These are phyloP conservation scores for Purshia tridentata DNA, from an alignment of 306 rosid species.

Conservation along the genomic window DNA sequence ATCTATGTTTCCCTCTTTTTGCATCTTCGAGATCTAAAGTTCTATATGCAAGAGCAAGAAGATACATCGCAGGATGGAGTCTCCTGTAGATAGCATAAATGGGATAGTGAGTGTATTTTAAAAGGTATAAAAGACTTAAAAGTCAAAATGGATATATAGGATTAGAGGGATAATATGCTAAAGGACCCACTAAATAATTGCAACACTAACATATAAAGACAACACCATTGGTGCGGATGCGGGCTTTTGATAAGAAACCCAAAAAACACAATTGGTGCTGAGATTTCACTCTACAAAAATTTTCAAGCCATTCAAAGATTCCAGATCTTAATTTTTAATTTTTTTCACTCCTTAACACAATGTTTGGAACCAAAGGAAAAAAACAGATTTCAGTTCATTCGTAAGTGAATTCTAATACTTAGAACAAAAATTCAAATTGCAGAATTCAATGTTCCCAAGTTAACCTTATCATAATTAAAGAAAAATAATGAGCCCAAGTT, in stretches of 20 bases:
- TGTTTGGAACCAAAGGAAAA: background rate
- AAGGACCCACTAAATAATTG: background rate
- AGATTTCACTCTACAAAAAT: background rate
- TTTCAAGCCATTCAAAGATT: background rate
- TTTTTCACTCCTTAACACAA: background rate
- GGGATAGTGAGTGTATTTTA: constrained; percentile 28
- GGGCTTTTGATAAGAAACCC: background rate
- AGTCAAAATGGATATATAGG: background rate
- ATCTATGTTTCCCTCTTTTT: constrained; percentile 53
- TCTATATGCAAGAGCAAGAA: constrained; percentile 87
- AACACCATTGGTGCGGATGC: background rate
- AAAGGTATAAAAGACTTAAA: background rate
- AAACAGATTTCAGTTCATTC: background rate
- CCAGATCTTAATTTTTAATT: background rate
- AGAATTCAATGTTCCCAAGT: too few species aligned
- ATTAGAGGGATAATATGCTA: background rate
- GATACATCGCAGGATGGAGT: constrained; percentile 93
- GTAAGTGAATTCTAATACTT: background rate
- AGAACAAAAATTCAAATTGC: background rate
- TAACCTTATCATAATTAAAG: too few species aligned
- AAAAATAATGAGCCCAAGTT: too few species aligned
- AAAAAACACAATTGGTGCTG: background rate
- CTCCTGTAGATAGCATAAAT: constrained; percentile 59
- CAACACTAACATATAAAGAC: background rate
- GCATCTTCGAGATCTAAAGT: constrained; percentile 89